Evolutionary conservation across 73 alveolate genomes (phyloP).

Genomic region (Breviolum minutum): DNA sequence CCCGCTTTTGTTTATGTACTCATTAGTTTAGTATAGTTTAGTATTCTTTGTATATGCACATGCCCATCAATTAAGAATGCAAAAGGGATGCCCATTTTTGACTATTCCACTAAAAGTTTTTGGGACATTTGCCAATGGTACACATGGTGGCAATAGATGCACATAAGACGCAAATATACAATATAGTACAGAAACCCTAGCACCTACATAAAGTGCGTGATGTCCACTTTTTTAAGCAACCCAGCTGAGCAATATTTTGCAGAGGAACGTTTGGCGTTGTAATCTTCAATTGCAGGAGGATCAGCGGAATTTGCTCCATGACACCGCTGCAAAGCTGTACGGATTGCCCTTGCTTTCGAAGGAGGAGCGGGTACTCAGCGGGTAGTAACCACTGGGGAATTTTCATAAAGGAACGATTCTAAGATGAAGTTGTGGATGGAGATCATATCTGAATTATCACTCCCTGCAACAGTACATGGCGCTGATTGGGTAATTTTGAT

Average conservation of each 20-base stretch:
- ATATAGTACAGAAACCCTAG: background rate
- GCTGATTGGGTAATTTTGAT: background rate
- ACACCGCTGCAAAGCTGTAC: conserved; percentile 57
- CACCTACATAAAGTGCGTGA: background rate
- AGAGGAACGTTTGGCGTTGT: background rate
- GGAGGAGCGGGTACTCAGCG: background rate
- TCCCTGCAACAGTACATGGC: background rate
- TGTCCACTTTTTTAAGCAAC: background rate
- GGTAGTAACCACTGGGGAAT: background rate
- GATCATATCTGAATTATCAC: background rate
- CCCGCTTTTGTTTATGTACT: background rate
- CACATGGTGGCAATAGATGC: background rate
- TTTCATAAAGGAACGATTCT: background rate
- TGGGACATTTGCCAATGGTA: too few relatives aligned
- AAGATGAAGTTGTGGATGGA: background rate
- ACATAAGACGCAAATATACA: background rate
- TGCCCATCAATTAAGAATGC: background rate
- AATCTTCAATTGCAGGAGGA: background rate
- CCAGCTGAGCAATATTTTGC: background rate
- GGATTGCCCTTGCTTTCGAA: conserved; percentile 31
- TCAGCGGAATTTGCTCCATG: conserved; percentile 34
- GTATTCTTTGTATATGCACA: too few relatives aligned
- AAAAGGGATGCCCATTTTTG: background rate
- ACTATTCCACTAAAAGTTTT: too few relatives aligned
- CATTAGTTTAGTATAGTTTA: background rate